Evolutionary conservation across 2,329 filamentous ascomycete genomes (phyloP), one percentile per base, ranked within the genome.

Genomic region (Fusarium poae): DNA sequence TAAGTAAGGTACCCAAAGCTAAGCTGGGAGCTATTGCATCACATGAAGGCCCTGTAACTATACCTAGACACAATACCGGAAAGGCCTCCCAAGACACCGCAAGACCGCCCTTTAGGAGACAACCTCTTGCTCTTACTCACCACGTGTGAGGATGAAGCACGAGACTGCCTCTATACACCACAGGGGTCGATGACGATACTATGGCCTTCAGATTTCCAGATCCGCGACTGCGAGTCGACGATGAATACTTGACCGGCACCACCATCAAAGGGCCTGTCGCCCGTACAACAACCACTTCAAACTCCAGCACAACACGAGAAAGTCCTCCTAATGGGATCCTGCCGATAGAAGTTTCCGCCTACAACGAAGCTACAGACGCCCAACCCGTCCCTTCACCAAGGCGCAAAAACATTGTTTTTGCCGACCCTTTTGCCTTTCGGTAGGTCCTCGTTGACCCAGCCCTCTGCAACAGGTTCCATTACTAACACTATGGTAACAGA

Each of bases 341-440:
- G 25, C 57, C 64, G 9, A 27, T 67, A 21, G 73, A 75, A 18
- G 40, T 68, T 10, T 56, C 67, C 65, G 21, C 68, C 51, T 59
- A 65, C 20, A 65, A 70, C 29, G 69, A 71, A 34, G 50, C 51
- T 23, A 42, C 40, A 7, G 72, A 72, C 25, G 53, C 46, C 30
- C 43, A 63, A 16, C 49, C 59, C 46, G 37, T 62, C 2, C 60
- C 67, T 11, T 54, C 65, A 5, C 58, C 68, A 50, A 73, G 61
- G 58, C 75, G 82, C 44, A 83, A 84, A 61, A 80, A 82, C 66
- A 79, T 88, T 30, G 85, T 86, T n/a, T 83, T 88, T 65, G 85
- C 87, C 4, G 87, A 89, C 70, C 86, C 86, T 20, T 81, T 88
- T 50, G 85, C 86, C 11, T 85, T 88, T 67, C 82, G 82, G 84